Evolutionary conservation across 139 green algal species (phyloP).

Genomic region (Chlamydomonas urium): DNA sequence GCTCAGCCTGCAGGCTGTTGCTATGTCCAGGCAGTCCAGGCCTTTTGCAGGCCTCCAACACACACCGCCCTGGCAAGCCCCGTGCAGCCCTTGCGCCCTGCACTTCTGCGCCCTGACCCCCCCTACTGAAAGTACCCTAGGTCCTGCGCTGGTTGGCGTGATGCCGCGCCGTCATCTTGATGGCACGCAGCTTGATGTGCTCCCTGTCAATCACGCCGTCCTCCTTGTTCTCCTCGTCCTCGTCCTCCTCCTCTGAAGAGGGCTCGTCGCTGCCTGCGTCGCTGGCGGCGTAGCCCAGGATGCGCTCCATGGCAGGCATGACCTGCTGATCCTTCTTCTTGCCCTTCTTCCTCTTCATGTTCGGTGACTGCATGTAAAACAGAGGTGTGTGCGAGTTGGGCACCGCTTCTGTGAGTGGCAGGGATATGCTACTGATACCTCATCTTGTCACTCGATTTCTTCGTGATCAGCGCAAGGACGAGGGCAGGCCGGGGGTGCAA

Average conservation of each 20-base stretch:
- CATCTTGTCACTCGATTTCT: background rate
- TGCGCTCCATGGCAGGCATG: conserved; percentile 52
- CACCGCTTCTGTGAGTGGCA: no score
- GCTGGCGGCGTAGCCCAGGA: conserved; percentile 58
- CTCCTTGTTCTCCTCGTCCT: conserved; percentile 44
- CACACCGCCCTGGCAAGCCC: no score
- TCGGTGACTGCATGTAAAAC: conserved; percentile 6
- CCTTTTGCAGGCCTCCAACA: no score
- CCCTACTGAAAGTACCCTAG: no score
- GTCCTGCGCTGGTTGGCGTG: no score
- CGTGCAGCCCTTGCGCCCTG: no score
- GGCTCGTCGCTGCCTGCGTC: conserved; percentile 35
- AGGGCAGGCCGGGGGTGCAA: no score
- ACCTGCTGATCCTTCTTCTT: conserved; percentile 58
- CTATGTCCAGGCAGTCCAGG: no score
- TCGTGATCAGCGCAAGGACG: no score
- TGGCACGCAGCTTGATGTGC: conserved; percentile 46
- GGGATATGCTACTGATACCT: background rate
- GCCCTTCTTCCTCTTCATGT: conserved; percentile 33
- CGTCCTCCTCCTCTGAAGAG: conserved; percentile 22
- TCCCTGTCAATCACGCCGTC: conserved; percentile 42
- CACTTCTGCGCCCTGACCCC: no score
- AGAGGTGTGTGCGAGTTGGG: background rate
- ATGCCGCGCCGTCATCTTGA: conserved; percentile 52
- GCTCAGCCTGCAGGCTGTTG: no score